Evolutionary conservation across 2,329 filamentous ascomycete genomes (phyloP), one percentile per base, ranked within the genome.

Genomic region (Capronia americana): DNA sequence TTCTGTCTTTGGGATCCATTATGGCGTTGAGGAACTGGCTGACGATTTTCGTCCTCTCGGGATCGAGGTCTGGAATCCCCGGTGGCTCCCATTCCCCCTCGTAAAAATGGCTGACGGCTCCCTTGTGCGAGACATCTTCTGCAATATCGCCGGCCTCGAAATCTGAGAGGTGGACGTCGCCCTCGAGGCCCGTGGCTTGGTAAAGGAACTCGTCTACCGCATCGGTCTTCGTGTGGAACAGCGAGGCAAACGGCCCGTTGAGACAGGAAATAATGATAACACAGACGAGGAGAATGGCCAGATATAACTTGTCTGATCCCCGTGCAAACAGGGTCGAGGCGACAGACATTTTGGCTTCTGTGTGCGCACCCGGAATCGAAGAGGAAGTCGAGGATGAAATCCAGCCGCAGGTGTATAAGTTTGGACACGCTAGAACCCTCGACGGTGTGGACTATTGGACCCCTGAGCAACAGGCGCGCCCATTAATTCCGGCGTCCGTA

Each of bases 1-100:
- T 50, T 23, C 34, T 28, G 46, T 61, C 58, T 11, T 50, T 53
- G n/a, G 46, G 46, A 26, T 61, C 58, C 14, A 51, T 61, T 14
- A 64, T 64, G 14, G 56, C 20, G 7, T 26, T 57, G 46, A 64
- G 26, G 28, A 59, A 64, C 23, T 55, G 46, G 26, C 54, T 53
- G 10, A 63, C 53, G 20, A 63, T 38, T 17, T 41, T 32, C n/a
- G 24, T 23, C 38, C 61, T 63, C 17, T 56, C 24, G 3, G 23
- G 34, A 26, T 61, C 32, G 26, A 61, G 28, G 12, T 53, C 58
- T 17, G 58, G n/a, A 11, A 61, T 38, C 20, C 58, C 58, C 14
- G 58, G 58, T 3, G 58, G 46, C 12, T 61, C 58, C 58, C 58
- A 61, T 44, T 46, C 44, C 10, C 32, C 58, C n/a, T 50, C 48